These are phyloP conservation scores for Leishmania gerbilli DNA, from an alignment of 208 protist species.

Conservation along the genomic window DNA sequence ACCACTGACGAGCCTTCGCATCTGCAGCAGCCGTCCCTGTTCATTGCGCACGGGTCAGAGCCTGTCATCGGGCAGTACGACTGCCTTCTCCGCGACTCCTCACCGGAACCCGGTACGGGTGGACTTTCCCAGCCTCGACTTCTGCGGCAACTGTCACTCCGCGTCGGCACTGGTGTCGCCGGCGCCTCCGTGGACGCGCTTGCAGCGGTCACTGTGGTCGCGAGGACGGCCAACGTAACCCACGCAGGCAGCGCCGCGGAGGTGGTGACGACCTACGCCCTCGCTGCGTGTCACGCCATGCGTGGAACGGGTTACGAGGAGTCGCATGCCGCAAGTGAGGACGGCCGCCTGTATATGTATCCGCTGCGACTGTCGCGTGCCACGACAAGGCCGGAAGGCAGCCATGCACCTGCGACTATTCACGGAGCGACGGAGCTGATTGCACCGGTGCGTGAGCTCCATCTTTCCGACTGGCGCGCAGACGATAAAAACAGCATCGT, in stretches of 20 bases:
- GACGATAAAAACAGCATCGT: constrained; percentile 7
- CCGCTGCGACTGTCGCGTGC: not conserved
- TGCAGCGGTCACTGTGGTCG: not conserved
- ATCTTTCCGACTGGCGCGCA: not conserved
- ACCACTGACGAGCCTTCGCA: not conserved
- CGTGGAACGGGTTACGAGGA: not conserved
- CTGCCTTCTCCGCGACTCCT: constrained; percentile 51
- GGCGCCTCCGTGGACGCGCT: constrained; percentile 5
- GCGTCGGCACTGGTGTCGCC: not conserved
- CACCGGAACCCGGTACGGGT: not conserved
- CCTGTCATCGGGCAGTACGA: constrained; percentile 76
- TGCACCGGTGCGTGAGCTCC: constrained; percentile 9
- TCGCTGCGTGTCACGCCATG: constrained; percentile 4
- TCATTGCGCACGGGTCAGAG: constrained; percentile 50
- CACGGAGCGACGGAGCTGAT: not conserved
- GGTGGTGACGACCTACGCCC: constrained; percentile 5
- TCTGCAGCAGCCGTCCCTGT: constrained; percentile 1
- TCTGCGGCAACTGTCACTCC: constrained; percentile 6
- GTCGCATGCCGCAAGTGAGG: not conserved
- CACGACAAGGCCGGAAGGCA: not conserved
- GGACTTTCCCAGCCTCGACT: constrained; percentile 16
- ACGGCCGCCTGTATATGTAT: constrained; percentile 10
- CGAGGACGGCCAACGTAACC: not conserved
- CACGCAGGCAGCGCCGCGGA: too few relatives aligned
- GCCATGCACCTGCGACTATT: not conserved